Percentiles rank a stretch among this genome's conserved stretches.
Conservation (phyloP, 345 rosid genomes). For the Populus ilicifolia region DNA sequence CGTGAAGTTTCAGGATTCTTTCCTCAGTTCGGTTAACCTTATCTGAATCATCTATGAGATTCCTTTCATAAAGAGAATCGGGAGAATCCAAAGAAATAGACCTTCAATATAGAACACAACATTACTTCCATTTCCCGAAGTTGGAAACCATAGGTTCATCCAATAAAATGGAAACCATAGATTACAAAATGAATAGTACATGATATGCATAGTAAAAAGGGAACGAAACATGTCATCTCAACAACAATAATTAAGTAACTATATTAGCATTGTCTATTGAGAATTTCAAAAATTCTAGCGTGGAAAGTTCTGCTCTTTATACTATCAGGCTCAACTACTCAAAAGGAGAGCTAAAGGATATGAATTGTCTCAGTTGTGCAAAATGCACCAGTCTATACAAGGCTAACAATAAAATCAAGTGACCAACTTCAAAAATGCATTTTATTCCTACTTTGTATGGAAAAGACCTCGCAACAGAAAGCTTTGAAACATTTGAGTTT, state of each 20-base stretch:
- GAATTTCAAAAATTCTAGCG: background rate
- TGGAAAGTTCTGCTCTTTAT: background rate
- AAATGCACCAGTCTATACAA: background rate
- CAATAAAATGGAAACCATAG: background rate
- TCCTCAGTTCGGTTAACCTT: constrained; percentile 28
- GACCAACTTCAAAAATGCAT: background rate
- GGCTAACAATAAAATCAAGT: background rate
- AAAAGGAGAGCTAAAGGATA: background rate
- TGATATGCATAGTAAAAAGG: background rate
- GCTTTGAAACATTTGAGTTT: background rate
- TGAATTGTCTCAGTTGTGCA: background rate
- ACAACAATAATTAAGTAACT: background rate
- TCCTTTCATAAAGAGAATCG: constrained; percentile 19
- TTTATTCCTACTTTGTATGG: too few species aligned
- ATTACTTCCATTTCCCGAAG: constrained; percentile 5
- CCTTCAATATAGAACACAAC: constrained; percentile 23
- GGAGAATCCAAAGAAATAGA: constrained; percentile 26
- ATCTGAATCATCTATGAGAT: constrained; percentile 20
- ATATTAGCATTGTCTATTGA: background rate
- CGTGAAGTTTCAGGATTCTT: constrained; percentile 32
- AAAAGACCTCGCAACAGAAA: background rate
- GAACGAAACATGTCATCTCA: background rate
- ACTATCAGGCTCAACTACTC: background rate
- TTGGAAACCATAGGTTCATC: background rate
- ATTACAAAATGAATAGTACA: background rate